These are phyloP conservation scores for Penicillium sp. DNA, from an alignment of 2,329 filamentous ascomycete genomes.

Conservation along the genomic window DNA sequence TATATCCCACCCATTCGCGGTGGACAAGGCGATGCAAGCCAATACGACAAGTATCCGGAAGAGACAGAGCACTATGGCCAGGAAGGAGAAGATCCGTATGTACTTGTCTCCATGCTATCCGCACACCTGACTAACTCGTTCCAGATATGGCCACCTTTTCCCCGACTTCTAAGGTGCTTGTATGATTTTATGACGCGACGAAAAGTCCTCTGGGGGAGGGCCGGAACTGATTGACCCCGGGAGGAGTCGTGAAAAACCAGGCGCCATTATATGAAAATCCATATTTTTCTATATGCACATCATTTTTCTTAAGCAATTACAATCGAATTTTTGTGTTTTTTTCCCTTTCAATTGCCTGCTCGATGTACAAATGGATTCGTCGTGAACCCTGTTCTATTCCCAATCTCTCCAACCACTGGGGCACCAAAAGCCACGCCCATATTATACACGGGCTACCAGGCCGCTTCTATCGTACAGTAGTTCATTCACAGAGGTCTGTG, in stretches of 20 bases:
- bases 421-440: constrained; percentile 18
- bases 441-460: constrained; percentile 26
- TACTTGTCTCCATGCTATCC: constrained; percentile 30
- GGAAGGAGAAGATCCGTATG: constrained; percentile 79
- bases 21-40: constrained; percentile 89
- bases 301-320: constrained; percentile 25
- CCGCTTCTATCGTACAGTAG: constrained; percentile 22
- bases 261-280: constrained; percentile 17
- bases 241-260: constrained; percentile 19
- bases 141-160: constrained; percentile 71
- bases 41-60: constrained; percentile 97
- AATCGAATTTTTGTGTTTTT: constrained; percentile 19
- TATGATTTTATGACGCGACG: constrained; percentile 35
- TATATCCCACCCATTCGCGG: constrained; percentile 95
- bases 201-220: constrained; percentile 22
- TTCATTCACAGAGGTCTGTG: constrained; percentile 16
- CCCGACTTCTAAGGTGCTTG: constrained; percentile 62
- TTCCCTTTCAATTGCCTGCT: constrained; percentile 10
- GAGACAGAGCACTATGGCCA: constrained; percentile 90
- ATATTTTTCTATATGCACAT: constrained; percentile 14
- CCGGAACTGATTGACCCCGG: constrained; percentile 21
- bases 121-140: not conserved
- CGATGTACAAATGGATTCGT: constrained; percentile 16
- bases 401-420: constrained; percentile 11
- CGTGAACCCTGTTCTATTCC: constrained; percentile 7